Conservation (phyloP, 108 stramenopile genomes). For the Discostella stelligeroides region DNA sequence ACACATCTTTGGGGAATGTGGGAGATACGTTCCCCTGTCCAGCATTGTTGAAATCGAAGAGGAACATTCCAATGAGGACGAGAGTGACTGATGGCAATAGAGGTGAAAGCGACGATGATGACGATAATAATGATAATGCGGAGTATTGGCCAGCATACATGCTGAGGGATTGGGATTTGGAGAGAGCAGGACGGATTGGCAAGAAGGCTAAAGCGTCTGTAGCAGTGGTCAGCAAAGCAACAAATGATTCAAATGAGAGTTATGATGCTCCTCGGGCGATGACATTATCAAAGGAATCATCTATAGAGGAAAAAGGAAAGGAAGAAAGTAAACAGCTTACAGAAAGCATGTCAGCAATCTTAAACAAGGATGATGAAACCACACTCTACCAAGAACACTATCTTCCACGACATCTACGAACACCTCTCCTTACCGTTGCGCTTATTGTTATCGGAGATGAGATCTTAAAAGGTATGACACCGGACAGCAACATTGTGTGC, state of each 20-base stretch:
- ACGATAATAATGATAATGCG: neutral
- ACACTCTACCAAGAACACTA: neutral
- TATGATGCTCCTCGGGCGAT: slow-evolving; percentile 2
- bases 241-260: neutral
- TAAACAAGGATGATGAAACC: slow-evolving; percentile 10
- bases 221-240: neutral
- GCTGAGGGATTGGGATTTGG: slow-evolving; percentile 80
- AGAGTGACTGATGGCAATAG: too few species aligned
- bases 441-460: slow-evolving; percentile 94
- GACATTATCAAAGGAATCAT: slow-evolving; percentile 34
- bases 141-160: slow-evolving; percentile 88
- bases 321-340: slow-evolving; percentile 12
- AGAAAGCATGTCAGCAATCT: slow-evolving; percentile 11
- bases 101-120: neutral
- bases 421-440: slow-evolving; percentile 50
- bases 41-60: slow-evolving; percentile 59
- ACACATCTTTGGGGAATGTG: slow-evolving; percentile 93
- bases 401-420: neutral
- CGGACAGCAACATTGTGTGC: slow-evolving; percentile 86
- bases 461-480: slow-evolving; percentile 90
- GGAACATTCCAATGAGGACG: too few species aligned
- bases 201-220: slow-evolving; percentile 33
- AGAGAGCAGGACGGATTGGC: slow-evolving; percentile 79
- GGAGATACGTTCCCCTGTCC: slow-evolving; percentile 94
- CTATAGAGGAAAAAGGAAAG: neutral